These are phyloP conservation scores for Rusavskia elegans DNA, from an alignment of 495 filamentous ascomycete species.

Conservation along the genomic window DNA sequence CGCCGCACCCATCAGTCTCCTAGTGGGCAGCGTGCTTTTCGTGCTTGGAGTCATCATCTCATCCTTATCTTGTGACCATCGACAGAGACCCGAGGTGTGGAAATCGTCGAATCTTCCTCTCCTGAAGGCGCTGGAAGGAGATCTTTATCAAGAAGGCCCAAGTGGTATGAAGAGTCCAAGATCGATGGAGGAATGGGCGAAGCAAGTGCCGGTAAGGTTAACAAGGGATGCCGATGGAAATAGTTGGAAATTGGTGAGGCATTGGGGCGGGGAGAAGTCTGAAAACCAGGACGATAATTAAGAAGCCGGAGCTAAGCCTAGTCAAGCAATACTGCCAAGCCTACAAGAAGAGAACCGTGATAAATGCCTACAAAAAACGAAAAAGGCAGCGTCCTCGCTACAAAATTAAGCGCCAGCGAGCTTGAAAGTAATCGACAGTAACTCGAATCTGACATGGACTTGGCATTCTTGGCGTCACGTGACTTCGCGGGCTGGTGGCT, in stretches of 20 bases:
- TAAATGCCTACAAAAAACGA: too few species aligned
- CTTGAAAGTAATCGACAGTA: too few species aligned
- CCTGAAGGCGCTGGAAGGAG: neutral
- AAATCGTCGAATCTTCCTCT: neutral
- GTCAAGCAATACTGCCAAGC: too few species aligned
- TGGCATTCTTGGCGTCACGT: too few species aligned
- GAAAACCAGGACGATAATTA: too few species aligned
- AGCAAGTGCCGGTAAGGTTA: neutral
- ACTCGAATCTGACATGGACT: too few species aligned
- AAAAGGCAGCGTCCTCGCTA: too few species aligned
- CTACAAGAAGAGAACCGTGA: too few species aligned
- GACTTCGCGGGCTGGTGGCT: too few species aligned
- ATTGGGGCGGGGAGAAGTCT: neutral
- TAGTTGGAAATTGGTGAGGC: neutral
- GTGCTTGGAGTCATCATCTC: neutral
- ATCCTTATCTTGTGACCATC: neutral
- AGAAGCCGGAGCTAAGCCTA: too few species aligned
- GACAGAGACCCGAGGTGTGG: neutral
- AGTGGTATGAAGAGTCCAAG: neutral
- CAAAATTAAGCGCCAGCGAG: too few species aligned
- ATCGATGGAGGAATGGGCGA: neutral
- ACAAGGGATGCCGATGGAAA: neutral
- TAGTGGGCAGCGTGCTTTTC: neutral
- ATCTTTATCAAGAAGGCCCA: neutral
- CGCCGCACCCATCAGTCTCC: neutral